A percentile compares a stretch with the other conserved stretches of the same genome.
Evolutionary conservation across 2,329 filamentous ascomycete genomes (phyloP).

Genomic region (Venturia asperata): DNA sequence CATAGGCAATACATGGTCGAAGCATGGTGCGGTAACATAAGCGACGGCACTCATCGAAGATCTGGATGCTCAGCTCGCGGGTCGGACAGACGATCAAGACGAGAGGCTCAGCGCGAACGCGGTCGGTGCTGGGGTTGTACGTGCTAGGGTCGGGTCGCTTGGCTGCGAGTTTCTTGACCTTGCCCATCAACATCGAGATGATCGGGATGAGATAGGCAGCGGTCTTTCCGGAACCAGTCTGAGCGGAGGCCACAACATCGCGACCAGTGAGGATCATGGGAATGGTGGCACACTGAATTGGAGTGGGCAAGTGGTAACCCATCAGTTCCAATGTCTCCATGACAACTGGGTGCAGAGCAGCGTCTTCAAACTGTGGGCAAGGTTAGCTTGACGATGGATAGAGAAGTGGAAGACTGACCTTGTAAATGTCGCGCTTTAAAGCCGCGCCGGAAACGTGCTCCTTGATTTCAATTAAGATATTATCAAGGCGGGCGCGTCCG

Average conservation of each 20-base stretch:
- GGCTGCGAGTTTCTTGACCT: conserved; percentile 79
- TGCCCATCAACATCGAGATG: conserved; percentile 87
- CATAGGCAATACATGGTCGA: conserved; percentile 83
- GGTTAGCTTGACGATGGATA: conserved; percentile 18
- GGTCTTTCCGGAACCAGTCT: conserved; percentile 96
- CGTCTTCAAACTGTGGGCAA: conserved; percentile 58
- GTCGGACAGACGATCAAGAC: conserved; percentile 81
- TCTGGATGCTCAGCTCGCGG: conserved; percentile 85
- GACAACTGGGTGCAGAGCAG: conserved; percentile 80
- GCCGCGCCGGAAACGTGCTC: conserved; percentile 24
- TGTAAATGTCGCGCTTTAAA: conserved; percentile 38
- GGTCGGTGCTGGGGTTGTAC: conserved; percentile 45
- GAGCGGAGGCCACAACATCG: conserved; percentile 83
- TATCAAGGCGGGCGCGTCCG: conserved; percentile 45
- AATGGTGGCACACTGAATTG: conserved; percentile 79
- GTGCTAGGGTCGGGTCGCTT: conserved; percentile 53
- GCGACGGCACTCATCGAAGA: conserved; percentile 88
- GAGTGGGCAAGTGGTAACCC: conserved; percentile 66
- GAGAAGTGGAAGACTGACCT: conserved; percentile 36
- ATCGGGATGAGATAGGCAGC: conserved; percentile 87
- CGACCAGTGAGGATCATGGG: conserved; percentile 69
- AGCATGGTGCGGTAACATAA: conserved; percentile 94
- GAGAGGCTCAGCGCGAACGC: conserved; percentile 72
- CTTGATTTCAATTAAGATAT: neutral
- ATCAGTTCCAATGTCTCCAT: conserved; percentile 67